Evolutionary conservation across 176 grass and related monocot species (phyloP).

Genomic region (Dendrocalamus sinicus): DNA sequence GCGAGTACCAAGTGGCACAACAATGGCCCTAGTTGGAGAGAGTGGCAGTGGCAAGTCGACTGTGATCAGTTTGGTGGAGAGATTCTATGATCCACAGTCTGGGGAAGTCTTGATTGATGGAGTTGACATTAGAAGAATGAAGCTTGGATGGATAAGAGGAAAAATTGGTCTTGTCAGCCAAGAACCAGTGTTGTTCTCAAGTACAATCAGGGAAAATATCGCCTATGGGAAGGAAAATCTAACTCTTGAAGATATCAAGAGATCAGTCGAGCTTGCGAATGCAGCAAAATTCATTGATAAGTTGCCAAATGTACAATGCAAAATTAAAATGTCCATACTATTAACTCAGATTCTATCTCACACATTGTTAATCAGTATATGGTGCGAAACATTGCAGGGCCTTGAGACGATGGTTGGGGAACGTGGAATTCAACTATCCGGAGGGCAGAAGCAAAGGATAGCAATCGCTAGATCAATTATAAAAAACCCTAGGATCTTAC

Average conservation of each 20-base stretch:
- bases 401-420: slow-evolving; percentile 87
- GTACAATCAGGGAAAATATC: slow-evolving; percentile 81
- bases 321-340: slow-evolving; percentile 12
- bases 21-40: slow-evolving; percentile 90
- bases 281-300: slow-evolving; percentile 83
- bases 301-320: slow-evolving; percentile 72
- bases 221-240: slow-evolving; percentile 71
- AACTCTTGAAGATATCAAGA: slow-evolving; percentile 62
- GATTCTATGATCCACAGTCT: slow-evolving; percentile 89
- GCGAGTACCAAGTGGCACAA: slow-evolving; percentile 55
- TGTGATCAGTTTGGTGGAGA: slow-evolving; percentile 74
- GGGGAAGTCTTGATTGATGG: slow-evolving; percentile 85
- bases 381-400: slow-evolving; percentile 54
- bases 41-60: slow-evolving; percentile 91
- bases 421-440: slow-evolving; percentile 80
- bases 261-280: slow-evolving; percentile 72
- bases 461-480: slow-evolving; percentile 89
- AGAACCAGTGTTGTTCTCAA: slow-evolving; percentile 80
- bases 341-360: slow-evolving; percentile 26
- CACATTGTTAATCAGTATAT: slow-evolving; percentile 24
- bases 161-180: slow-evolving; percentile 87
- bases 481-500: slow-evolving; percentile 81
- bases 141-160: slow-evolving; percentile 67
- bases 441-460: slow-evolving; percentile 94
- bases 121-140: slow-evolving; percentile 66